These are phyloP conservation scores for Scheffersomyces amazonensis DNA, from an alignment of 805 yeast genomes.

Conservation along the genomic window DNA sequence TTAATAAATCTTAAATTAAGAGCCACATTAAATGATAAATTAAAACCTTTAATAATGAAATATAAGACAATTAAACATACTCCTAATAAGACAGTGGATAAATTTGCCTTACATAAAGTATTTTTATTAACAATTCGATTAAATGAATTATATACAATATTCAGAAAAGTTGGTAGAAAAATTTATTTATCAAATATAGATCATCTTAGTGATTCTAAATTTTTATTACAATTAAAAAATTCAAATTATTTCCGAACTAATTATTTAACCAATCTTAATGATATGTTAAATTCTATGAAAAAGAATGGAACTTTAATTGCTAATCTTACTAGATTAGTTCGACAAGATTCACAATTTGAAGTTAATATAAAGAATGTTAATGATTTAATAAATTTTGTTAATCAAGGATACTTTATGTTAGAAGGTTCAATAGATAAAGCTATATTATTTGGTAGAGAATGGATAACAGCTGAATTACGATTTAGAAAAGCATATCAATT, in stretches of 20 bases:
- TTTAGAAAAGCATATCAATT: constrained; percentile 35
- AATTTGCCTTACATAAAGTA: constrained; percentile 43
- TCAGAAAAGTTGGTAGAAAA: constrained; percentile 47
- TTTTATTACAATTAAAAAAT: constrained; percentile 24
- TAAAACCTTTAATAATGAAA: constrained; percentile 12
- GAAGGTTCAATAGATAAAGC: constrained; percentile 28
- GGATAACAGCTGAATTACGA: constrained; percentile 43
- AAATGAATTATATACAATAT: constrained; percentile 48
- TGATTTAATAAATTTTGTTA: constrained; percentile 40
- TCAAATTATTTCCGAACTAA: constrained; percentile 24
- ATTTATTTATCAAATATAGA: constrained; percentile 42
- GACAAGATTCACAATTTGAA: constrained; percentile 35
- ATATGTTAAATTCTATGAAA: constrained; percentile 40
- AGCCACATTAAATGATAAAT: constrained; percentile 19
- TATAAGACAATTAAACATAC: constrained; percentile 17
- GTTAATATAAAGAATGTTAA: constrained; percentile 32
- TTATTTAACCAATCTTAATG: constrained; percentile 13
- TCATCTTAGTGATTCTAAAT: constrained; percentile 41
- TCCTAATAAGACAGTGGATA: constrained; percentile 7
- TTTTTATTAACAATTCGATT: constrained; percentile 43
- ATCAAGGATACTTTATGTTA: constrained; percentile 33
- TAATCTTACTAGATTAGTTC: constrained; percentile 42
- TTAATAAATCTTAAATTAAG: constrained; percentile 23
- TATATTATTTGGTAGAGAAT: constrained; percentile 35
- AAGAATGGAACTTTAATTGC: constrained; percentile 51